Base-by-base conservation (phyloP, 257 asterid species). In the Gynochthodes officinalis region DNA sequence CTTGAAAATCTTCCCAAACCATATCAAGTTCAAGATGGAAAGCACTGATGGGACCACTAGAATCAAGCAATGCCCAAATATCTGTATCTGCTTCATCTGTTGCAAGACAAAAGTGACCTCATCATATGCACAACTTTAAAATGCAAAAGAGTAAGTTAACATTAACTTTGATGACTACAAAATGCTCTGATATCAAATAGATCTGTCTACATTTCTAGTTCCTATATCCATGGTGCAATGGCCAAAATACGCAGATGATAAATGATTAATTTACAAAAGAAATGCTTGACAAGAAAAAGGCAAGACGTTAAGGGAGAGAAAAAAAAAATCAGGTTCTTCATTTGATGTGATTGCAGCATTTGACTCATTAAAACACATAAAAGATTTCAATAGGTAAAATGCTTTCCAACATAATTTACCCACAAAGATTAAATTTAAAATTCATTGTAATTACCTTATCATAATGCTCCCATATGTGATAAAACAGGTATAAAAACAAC, bases 1-100 rank as follows among this genome's bases (percentile, higher is more conserved):
- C 70, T 75, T 88, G 43, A 75, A 66, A 43, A 92, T 92, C 85
- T 88, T 89, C 82, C 85, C 67, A 79, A 92, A 89, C 97, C 97
- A 92, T 15, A 80, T 4, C 70, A 81, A 53, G 77, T 92, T 92
- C 96, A 92, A 82, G 39, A 84, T 73, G 15, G 84, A 78, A 19
- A 92, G 80, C 54, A 76, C 64, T 5, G 82, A 16, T 3, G 96
- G 94, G 32, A 81, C 78, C 6, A 76, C 61, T 11, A 79, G 53
- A 32, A 84, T 73, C 87, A 88, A 73, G 19, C 62, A 21, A 19
- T 63, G 73, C 64, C 90, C 95, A n/a, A 75, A 62, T 1, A 50
- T 23, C 57, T 84, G 89, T 79, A 92, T 71, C 79, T 73, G 73
- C 79, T 44, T 80, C 82, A 88, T 90, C 97, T 92, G 86, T 77